phyloP scores from a whole-genome alignment of 192 early-diverging fungal genomes.

The Coemansia sp. region DNA sequence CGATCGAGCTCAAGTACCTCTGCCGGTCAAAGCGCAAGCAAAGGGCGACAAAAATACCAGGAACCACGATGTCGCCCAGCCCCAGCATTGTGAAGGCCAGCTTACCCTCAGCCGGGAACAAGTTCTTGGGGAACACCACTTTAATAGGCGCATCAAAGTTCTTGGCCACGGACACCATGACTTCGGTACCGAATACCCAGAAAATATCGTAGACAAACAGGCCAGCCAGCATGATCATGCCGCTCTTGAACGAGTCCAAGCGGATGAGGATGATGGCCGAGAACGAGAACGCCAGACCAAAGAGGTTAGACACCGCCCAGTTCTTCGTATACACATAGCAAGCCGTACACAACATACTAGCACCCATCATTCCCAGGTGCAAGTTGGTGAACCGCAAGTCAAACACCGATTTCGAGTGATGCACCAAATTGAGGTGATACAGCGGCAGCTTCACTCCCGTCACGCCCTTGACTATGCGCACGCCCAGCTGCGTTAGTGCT shows the following conservation, averaged over 20 bases:
- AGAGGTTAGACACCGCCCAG: constrained; percentile 72
- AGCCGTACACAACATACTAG: constrained; percentile 64
- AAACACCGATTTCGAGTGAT: constrained; percentile 25
- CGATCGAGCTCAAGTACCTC: constrained; percentile 63
- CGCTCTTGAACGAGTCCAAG: constrained; percentile 94
- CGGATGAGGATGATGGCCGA: constrained; percentile 85
- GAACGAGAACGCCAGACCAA: constrained; percentile 84
- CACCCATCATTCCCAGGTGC: constrained; percentile 63
- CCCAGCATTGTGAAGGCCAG: constrained; percentile 90
- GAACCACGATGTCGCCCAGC: constrained; percentile 95
- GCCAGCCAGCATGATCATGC: constrained; percentile 88
- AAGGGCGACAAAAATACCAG: constrained; percentile 92
- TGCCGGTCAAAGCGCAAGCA: constrained; percentile 89
- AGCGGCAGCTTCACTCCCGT: constrained; percentile 65
- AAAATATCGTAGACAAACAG: constrained; percentile 98
- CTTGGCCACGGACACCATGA: constrained; percentile 98
- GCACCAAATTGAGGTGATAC: constrained; percentile 69
- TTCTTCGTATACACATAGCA: constrained; percentile 84
- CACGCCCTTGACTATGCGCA: constrained; percentile 50
- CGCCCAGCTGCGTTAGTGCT: constrained; percentile 69
- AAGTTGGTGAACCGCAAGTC: constrained; percentile 63
- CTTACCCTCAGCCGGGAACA: constrained; percentile 34
- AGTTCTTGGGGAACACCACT: constrained; percentile 82
- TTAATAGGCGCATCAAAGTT: constrained; percentile 97
- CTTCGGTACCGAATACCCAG: constrained; percentile 98